Base-by-base conservation (phyloP, 495 filamentous ascomycete genomes). In the Hypoxylon subgilvum region DNA sequence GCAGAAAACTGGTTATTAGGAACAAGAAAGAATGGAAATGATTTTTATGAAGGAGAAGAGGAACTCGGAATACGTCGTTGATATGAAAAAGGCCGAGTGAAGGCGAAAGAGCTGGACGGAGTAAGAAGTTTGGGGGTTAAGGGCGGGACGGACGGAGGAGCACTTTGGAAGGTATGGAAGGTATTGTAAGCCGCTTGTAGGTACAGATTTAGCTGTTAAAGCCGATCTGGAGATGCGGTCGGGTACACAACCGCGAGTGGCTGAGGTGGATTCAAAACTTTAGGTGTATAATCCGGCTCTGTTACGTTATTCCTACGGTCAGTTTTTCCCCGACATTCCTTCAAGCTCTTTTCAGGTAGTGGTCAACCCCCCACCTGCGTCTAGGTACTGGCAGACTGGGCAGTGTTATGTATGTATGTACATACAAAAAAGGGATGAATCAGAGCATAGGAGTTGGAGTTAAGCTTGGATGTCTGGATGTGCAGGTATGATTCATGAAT, bases 111-210 rank as follows among this genome's bases (percentile, higher is more conserved):
- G 16, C 35, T 32, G 38, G 46, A 40, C 47, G 60, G 39, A 34
- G 49, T 22, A 50, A 35, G 30, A 50, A 42, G 49, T 61, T 55
- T 49, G 50, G 51, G 51, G 50, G 32, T 53, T 52, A 36, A 25
- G 19, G 51, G 32, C 50, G 57, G 47, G 42, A 52, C 56, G 51
- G 62, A 23, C 56, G 62, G 52, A 52, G 30, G 23, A 41, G n/a
- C n/a, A n/a, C n/a, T n/a, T n/a, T n/a, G n/a, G n/a, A n/a, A n/a
- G 47, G 27, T 17, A 8, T 32, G 21, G 10, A 21, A n/a, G 18
- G 41, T 23, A 13, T 10, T 16, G 16, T 38, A 45, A 10, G 19
- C 35, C 17, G 46, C 34, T 47, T 32, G 13, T 22, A 12, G 18
- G 36, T 32, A 18, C 31, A 30, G n/a, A 36, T 19, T 13, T 34